phyloP scores from a whole-genome alignment of 225 moss, liverwort and hornwort genomes.

The Ulota crispa region DNA sequence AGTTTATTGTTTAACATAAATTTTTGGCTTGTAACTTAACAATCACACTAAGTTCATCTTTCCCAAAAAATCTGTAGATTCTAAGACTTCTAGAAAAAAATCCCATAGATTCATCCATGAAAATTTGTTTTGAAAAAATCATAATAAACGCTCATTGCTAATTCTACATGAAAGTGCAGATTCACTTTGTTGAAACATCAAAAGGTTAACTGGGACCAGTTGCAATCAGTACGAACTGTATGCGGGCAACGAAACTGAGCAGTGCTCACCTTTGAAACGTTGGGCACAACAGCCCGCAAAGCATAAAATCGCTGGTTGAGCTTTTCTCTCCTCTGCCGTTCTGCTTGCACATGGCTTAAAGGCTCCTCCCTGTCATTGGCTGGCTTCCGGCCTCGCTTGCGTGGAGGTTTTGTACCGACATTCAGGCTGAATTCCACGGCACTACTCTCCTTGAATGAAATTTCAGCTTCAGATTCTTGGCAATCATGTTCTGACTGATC shows the following conservation, averaged over 20 bases:
- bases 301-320: conserved; percentile 88
- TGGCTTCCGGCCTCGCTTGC: conserved; percentile 89
- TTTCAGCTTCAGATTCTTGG: conserved; percentile 85
- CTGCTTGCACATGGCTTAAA: conserved; percentile 84
- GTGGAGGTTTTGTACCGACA: conserved; percentile 73
- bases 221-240: background rate
- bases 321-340: conserved; percentile 82
- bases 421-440: conserved; percentile 57
- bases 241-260: background rate
- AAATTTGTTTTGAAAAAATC: too few species aligned
- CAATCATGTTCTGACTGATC: conserved; percentile 70
- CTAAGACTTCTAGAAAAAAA: too few species aligned
- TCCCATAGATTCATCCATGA: too few species aligned
- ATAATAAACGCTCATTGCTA: too few species aligned
- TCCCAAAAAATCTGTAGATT: too few species aligned
- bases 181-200: too few species aligned
- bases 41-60: too few species aligned
- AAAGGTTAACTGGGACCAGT: background rate
- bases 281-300: conserved; percentile 81
- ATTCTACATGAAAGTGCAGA: too few species aligned
- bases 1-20: too few species aligned
- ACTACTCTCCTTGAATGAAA: conserved; percentile 60
- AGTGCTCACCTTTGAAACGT: conserved; percentile 75
- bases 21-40: too few species aligned
- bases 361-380: conserved; percentile 90